phyloP scores from a whole-genome alignment of 768 basidiomycete genomes.

The Gymnopilus dilepis region DNA sequence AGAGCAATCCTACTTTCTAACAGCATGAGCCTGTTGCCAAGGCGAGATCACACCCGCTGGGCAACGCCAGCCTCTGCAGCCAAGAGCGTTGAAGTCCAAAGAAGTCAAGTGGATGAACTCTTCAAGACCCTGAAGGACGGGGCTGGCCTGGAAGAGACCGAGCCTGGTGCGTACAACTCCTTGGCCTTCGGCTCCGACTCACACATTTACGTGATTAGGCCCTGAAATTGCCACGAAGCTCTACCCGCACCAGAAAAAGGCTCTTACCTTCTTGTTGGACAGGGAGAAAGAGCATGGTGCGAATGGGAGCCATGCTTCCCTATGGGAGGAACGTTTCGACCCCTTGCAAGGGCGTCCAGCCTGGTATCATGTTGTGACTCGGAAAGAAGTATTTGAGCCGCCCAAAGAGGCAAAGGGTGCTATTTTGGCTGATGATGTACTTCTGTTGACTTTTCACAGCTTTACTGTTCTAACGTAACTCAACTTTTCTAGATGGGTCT shows the following conservation, averaged over 20 bases:
- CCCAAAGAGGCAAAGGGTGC: conserved; percentile 83
- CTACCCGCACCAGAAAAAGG: conserved; percentile 99
- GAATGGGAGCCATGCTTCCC: conserved; percentile 66
- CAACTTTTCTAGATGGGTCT: conserved; percentile 81
- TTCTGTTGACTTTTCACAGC: conserved; percentile 32
- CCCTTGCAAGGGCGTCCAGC: conserved; percentile 46
- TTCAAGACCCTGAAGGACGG: conserved; percentile 90
- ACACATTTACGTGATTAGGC: conserved; percentile 41
- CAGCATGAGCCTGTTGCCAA: conserved; percentile 44
- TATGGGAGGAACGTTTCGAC: conserved; percentile 69
- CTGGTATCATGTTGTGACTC: conserved; percentile 89
- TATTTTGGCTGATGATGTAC: conserved; percentile 95
- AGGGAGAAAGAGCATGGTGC: conserved; percentile 73
- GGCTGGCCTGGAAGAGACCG: conserved; percentile 85
- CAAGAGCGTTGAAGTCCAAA: conserved; percentile 89
- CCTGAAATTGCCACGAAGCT: conserved; percentile 81
- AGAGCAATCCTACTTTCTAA: conserved; percentile 45
- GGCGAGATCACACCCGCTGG: conserved; percentile 55
- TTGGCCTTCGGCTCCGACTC: conserved; percentile 16
- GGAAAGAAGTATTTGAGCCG: conserved; percentile 69
- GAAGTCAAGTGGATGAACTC: conserved; percentile 92
- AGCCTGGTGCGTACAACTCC: conserved; percentile 64
- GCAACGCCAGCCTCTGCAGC: conserved; percentile 53
- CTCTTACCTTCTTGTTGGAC: conserved; percentile 92
- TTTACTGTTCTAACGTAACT: background rate